These are phyloP conservation scores for Fusarium caatingaense DNA, from an alignment of 2,329 filamentous ascomycete genomes.

Conservation along the genomic window DNA sequence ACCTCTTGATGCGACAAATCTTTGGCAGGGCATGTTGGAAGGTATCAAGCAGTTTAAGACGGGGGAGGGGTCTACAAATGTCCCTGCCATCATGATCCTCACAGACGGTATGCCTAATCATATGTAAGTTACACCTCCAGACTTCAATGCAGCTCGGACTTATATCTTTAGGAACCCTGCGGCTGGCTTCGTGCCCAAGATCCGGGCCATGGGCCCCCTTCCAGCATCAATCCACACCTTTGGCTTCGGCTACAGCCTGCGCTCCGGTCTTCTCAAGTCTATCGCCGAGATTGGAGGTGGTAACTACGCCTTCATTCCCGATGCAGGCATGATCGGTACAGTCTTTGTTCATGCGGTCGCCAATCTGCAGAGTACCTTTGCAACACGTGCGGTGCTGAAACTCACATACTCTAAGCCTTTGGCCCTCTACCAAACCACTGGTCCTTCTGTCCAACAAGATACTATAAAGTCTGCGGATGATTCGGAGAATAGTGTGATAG, in stretches of 20 bases:
- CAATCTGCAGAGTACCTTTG: slow-evolving; percentile 69
- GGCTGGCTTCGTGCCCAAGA: slow-evolving; percentile 65
- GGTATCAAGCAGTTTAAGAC: slow-evolving; percentile 62
- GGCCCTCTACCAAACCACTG: slow-evolving; percentile 54
- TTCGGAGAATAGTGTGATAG: slow-evolving; percentile 20
- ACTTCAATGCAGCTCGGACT: not conserved
- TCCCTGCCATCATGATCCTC: slow-evolving; percentile 64
- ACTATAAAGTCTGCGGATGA: slow-evolving; percentile 33
- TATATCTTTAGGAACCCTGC: slow-evolving; percentile 54
- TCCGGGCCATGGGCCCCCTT: slow-evolving; percentile 56
- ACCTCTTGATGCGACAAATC: slow-evolving; percentile 59
- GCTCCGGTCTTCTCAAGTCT: slow-evolving; percentile 66
- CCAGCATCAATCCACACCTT: slow-evolving; percentile 57
- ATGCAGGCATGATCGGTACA: slow-evolving; percentile 71
- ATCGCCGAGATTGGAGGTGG: slow-evolving; percentile 68
- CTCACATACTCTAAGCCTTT: slow-evolving; percentile 55
- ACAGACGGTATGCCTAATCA: slow-evolving; percentile 68
- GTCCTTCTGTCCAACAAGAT: slow-evolving; percentile 53
- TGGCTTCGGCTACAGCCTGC: slow-evolving; percentile 51
- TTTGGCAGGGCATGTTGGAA: slow-evolving; percentile 68
- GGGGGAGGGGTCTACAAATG: slow-evolving; percentile 48
- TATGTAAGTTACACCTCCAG: slow-evolving; percentile 51
- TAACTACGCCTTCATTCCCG: slow-evolving; percentile 71
- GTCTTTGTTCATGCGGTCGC: slow-evolving; percentile 72
- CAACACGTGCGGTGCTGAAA: slow-evolving; percentile 58